Conservation (phyloP, 202 grass and related monocot species). For the Elaeis oleifera region DNA sequence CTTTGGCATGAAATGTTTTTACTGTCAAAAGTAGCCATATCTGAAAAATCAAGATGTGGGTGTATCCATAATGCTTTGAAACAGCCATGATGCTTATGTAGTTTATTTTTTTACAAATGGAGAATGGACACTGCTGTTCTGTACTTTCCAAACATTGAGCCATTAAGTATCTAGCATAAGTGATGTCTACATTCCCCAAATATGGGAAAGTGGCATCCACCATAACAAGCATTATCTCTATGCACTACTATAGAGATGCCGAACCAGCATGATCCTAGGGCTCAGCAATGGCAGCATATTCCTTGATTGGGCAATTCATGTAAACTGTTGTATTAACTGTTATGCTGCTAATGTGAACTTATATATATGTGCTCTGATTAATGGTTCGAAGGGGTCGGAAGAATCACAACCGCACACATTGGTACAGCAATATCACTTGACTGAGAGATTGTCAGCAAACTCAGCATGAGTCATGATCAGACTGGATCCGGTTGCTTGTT, state of each 20-base stretch:
- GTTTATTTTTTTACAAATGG: not conserved
- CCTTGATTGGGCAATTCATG: conserved; percentile 23
- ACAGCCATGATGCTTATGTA: not conserved
- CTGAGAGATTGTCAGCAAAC: conserved; percentile 18
- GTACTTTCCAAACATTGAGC: too few species aligned
- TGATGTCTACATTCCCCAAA: conserved; percentile 1
- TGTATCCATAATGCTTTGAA: too few species aligned
- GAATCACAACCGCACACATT: conserved; percentile 43
- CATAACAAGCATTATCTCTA: not conserved
- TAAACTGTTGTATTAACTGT: conserved; percentile 17
- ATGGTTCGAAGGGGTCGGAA: conserved; percentile 69
- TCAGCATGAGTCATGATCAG: conserved; percentile 80
- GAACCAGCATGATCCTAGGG: conserved; percentile 15
- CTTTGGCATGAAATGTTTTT: too few species aligned
- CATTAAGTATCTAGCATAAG: not conserved
- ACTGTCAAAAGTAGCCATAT: too few species aligned
- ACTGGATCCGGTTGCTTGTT: conserved; percentile 66
- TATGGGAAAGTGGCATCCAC: not conserved
- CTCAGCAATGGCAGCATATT: conserved; percentile 18
- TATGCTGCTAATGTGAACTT: conserved; percentile 24
- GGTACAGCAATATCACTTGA: conserved; percentile 39
- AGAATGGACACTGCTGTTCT: too few species aligned
- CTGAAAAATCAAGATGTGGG: too few species aligned
- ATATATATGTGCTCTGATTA: conserved; percentile 47
- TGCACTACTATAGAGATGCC: conserved; percentile 4